A percentile compares a stretch with the other conserved stretches of the same genome.
Evolutionary conservation across 768 basidiomycete genomes (phyloP).

Genomic region (Paxillus ammoniavirescens): DNA sequence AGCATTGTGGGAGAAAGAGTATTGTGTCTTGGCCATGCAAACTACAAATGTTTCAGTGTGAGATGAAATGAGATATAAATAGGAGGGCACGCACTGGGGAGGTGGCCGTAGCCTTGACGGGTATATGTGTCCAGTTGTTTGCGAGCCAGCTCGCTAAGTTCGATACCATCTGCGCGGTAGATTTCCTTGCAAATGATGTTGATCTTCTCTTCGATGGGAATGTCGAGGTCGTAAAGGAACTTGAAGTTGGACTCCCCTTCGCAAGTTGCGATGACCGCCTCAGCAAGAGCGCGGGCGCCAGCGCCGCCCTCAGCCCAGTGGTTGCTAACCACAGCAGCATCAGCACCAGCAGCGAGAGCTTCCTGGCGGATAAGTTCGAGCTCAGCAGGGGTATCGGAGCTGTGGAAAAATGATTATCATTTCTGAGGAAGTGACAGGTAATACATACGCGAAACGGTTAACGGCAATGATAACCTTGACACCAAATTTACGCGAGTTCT

Average conservation of each 20-base stretch:
- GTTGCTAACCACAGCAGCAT: constrained; percentile 92
- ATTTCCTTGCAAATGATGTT: constrained; percentile 83
- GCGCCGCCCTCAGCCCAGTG: constrained; percentile 97
- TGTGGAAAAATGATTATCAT: constrained; percentile 28
- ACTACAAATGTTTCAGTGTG: constrained; percentile 44
- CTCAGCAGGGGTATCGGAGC: constrained; percentile 88
- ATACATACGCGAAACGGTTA: constrained; percentile 88
- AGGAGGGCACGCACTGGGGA: constrained; percentile 61
- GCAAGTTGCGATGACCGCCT: constrained; percentile 88
- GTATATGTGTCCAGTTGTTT: constrained; percentile 91
- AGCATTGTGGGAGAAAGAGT: constrained; percentile 95
- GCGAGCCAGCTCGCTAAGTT: constrained; percentile 79
- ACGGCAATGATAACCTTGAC: constrained; percentile 95
- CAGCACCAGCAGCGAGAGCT: constrained; percentile 83
- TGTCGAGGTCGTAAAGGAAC: constrained; percentile 87
- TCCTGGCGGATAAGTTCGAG: constrained; percentile 79
- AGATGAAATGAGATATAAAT: constrained; percentile 3
- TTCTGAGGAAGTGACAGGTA: neutral
- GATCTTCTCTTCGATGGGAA: constrained; percentile 88
- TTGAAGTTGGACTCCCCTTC: constrained; percentile 82
- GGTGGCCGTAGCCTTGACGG: constrained; percentile 75
- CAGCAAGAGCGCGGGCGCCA: constrained; percentile 86
- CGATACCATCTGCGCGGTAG: constrained; percentile 91
- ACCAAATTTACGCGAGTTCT: constrained; percentile 94
- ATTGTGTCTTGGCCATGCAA: constrained; percentile 98